Evolutionary conservation across 2,329 filamentous ascomycete genomes (phyloP), one percentile per base, ranked within the genome.

Genomic region (Penicillium sclerotigenum): DNA sequence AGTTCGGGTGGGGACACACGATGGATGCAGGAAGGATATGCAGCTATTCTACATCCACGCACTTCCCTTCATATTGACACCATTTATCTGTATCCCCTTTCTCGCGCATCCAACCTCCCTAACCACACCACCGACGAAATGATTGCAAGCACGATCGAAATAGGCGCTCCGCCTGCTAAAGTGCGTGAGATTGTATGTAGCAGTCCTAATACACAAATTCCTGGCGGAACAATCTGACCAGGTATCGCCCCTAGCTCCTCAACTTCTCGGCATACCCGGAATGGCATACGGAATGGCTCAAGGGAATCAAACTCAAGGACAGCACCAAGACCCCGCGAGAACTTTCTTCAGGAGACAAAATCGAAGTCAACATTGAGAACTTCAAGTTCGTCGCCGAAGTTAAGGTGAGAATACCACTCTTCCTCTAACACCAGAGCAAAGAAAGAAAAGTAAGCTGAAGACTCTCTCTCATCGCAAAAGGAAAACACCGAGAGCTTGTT

Each of bases 101-200:
- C 46, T 29, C 48, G 22, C 14, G 20, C 20, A 20, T 47, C 20
- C 28, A 13, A 42, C n/a, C 22, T 26, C 40, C 29, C 18, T 38
- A 45, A 16, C 18, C 50, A 52, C 14, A 29, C 26, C 28, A 46
- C 24, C 26, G 9, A 34, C 51, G 59, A 33, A 22, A 65, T 67
- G 67, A 61, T 65, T 37, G 60, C 65, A 50, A 65, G 60, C 48
- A 56, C 59, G 5, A 65, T 67, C 7, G 62, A 68, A 33, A 67
- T 66, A 20, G 61, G 59, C 18, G 65, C 62, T 4, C 57, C 65
- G 5, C 65, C 65, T 14, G 45, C 63, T 3, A 68, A 63, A 49
- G 66, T 67, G 58, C 66, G 65, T n/a, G 65, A 67, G 33, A 55
- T 66, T 29, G 66, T 68, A 64, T 22, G 61, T 64, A 31, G 20